Conservation (phyloP, 495 filamentous ascomycete genomes). For the Xylaria telfairii region DNA sequence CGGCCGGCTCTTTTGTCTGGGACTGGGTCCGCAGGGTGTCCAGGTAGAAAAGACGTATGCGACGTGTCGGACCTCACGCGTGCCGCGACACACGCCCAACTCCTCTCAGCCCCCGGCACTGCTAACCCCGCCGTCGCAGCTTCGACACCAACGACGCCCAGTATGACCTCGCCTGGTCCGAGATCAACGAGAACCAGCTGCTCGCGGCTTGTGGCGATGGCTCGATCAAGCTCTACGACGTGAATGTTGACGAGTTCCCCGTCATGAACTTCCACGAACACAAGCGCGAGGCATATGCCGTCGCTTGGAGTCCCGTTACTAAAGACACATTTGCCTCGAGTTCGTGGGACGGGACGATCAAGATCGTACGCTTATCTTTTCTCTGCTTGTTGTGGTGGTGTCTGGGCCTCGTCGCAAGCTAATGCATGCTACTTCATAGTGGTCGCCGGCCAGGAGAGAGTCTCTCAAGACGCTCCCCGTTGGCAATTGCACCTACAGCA, state of each 20-base stretch:
- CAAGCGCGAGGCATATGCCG: conserved; percentile 86
- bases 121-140: conserved; percentile 46
- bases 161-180: conserved; percentile 92
- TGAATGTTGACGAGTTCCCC: conserved; percentile 76
- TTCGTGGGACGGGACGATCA: conserved; percentile 94
- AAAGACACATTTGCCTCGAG: conserved; percentile 88
- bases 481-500: conserved; percentile 88
- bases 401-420: conserved; percentile 12
- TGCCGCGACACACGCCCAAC: background rate
- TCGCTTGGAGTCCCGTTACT: conserved; percentile 88
- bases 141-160: conserved; percentile 97
- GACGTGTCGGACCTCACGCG: conserved; percentile 13
- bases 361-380: conserved; percentile 63
- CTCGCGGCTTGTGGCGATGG: conserved; percentile 88
- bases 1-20: conserved; percentile 82
- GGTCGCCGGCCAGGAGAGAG: conserved; percentile 73
- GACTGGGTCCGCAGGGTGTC: conserved; percentile 81
- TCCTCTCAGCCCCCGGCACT: background rate
- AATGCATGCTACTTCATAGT: conserved; percentile 48
- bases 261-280: conserved; percentile 90
- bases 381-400: background rate
- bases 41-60: conserved; percentile 74
- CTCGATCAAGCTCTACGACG: conserved; percentile 92
- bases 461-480: conserved; percentile 85
- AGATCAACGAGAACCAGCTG: conserved; percentile 92